Base-by-base conservation (phyloP, 306 rosid genomes). In the Castanea sativa region DNA sequence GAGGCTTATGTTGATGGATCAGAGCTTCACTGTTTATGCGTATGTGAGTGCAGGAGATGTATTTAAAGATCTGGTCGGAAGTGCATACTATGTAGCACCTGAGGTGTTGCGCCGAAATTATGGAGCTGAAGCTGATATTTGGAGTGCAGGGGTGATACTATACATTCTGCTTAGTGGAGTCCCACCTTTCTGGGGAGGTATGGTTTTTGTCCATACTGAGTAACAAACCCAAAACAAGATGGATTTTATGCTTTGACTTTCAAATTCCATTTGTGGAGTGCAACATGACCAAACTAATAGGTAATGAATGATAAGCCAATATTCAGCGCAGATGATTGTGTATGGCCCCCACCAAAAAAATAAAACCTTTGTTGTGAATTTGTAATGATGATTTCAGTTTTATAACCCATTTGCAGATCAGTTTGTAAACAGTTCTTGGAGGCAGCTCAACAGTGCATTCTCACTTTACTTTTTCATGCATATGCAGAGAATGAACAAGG, bases 151-250 rank as follows among this genome's bases (percentile, higher is more conserved):
- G 5, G 85, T 95, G 59, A 95, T 95, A 76, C 82, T 95, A 25
- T 95, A 91, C 85, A 95, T 95, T 89, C 87, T 95, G 63, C 99
- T 95, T 67, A 86, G 96, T 80, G 99, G 99, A 38, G 96, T 95
- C 43, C 99, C 99, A 1, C 99, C 99, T 41, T 92, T 92, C 84
- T 95, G 98, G 98, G 98, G 96, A 86, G 99, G 99, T 95, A 86
- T 20, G 59, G 3, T 16, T 71, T 29, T 69, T 43, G 8, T 77
- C 57, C 27, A 55, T 1, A 25, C 18, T 52, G 51, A 55, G 38
- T 57, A 43, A 19, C 20, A 32, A 45, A 10, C 32, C 21, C 10
- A 55, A 43, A 53, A 8, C 51, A 67, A 33, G 27, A 18, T 33
- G 25, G 21, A 18, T 67, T 33, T 67, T 67, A 32, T 33, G 72